Conservation (phyloP, 768 basidiomycete genomes). For the Phallus indusiatus region DNA sequence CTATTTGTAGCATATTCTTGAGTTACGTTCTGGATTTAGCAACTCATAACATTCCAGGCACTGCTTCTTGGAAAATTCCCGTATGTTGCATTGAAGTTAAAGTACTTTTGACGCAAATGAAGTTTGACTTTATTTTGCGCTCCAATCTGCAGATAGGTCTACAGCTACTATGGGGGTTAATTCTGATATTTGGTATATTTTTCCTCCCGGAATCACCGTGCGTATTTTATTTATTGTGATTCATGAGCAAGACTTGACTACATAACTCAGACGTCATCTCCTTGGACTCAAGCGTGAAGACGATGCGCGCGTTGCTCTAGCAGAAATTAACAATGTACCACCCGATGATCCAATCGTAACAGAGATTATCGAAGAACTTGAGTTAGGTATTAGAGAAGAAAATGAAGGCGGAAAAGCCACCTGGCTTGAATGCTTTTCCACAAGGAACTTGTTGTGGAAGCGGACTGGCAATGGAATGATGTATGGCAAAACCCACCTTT, state of each 20-base stretch:
- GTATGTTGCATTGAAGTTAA: slow-evolving; percentile 11
- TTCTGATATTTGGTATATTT: slow-evolving; percentile 59
- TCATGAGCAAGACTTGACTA: neutral
- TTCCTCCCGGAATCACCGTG: slow-evolving; percentile 75
- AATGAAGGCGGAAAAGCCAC: slow-evolving; percentile 75
- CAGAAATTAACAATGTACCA: slow-evolving; percentile 54
- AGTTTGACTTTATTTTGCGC: neutral
- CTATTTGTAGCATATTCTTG: slow-evolving; percentile 47
- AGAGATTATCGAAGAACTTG: slow-evolving; percentile 54
- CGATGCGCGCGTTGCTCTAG: slow-evolving; percentile 55
- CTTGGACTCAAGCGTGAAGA: slow-evolving; percentile 43
- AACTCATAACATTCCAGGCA: slow-evolving; percentile 42
- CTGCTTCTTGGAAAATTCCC: slow-evolving; percentile 66
- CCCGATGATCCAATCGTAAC: slow-evolving; percentile 48
- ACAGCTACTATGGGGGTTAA: slow-evolving; percentile 60
- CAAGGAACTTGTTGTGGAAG: slow-evolving; percentile 58
- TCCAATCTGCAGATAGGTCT: slow-evolving; percentile 44
- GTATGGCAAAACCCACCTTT: slow-evolving; percentile 13
- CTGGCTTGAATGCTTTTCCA: slow-evolving; percentile 72
- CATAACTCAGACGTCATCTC: slow-evolving; percentile 49
- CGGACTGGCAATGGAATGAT: slow-evolving; percentile 76
- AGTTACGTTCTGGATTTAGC: slow-evolving; percentile 65
- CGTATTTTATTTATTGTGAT: slow-evolving; percentile 16
- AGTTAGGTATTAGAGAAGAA: slow-evolving; percentile 56
- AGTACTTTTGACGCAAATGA: neutral